Base-by-base conservation (phyloP, 2,329 filamentous ascomycete genomes). In the Colletotrichum navitas region DNA sequence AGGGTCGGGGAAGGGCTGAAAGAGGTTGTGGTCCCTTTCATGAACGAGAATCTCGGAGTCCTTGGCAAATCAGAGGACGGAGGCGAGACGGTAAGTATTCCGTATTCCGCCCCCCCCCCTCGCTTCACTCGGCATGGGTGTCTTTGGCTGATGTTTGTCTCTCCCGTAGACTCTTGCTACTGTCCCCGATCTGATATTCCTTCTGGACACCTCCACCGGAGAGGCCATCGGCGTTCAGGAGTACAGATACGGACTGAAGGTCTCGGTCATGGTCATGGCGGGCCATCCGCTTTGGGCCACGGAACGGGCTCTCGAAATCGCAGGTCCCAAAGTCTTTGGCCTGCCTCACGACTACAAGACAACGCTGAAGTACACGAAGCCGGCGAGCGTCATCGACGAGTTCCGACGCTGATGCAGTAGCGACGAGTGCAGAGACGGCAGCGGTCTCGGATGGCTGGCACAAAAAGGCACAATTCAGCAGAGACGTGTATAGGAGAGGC, bases 121-220 rank as follows among this genome's bases (percentile, higher is more conserved):
- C 2, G n/a, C n/a, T n/a, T n/a, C 0, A 26, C 2, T 18, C 7
- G 41, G 5, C 14, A 54, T 36, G 2, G 29, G 18, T 10, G 5
- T 7, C 10, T 26, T 45, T 39, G 21, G 14, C 5, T n/a, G n/a
- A 43, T 59, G 68, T 21, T 12, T n/a, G 29, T 36, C 2, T 45
- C 71, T 32, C 60, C 8, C 18, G 4, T 5, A 76, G 67, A 76
- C 80, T 8, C 72, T 84, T 6, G 80, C 81, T 1, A 78, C 79
- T 0, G 83, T 85, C 0, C 83, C 83, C 0, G 83, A 85, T 60
- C 74, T 85, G 8, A 83, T 84, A 55, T 75, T 78, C 29, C 75
- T 84, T 5, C 76, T 84, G 2, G 81, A 83, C 67, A 72, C 79
- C 0, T 77, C 80, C 34, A 81, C 79, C 0, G 82, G 82, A 16